phyloP scores from a whole-genome alignment of 371 early-diverging fungal genomes.

The Conidiobolus incongruus region DNA sequence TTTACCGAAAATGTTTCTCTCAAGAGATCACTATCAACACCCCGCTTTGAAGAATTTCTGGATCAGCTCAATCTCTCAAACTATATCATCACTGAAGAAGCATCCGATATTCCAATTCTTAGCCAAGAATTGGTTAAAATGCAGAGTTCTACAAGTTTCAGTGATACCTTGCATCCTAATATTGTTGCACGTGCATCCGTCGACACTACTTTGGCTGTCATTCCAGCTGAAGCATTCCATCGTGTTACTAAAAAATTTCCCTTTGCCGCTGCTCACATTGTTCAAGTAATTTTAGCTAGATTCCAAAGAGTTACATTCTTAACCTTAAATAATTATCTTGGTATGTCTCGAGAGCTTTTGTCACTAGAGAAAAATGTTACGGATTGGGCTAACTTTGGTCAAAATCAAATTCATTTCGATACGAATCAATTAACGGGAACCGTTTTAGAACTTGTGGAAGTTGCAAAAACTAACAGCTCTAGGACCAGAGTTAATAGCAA shows the following conservation, averaged over 20 bases:
- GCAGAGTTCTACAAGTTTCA: too few relatives aligned
- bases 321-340: slow-evolving; percentile 78
- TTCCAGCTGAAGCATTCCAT: slow-evolving; percentile 85
- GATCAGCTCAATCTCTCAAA: too few relatives aligned
- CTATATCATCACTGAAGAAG: too few relatives aligned
- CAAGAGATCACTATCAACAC: background rate
- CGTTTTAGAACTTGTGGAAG: too few relatives aligned
- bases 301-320: slow-evolving; percentile 87
- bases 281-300: slow-evolving; percentile 84
- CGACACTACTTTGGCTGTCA: slow-evolving; percentile 81
- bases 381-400: slow-evolving; percentile 34
- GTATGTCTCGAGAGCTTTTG: slow-evolving; percentile 68
- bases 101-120: too few relatives aligned
- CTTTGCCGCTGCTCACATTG: slow-evolving; percentile 82
- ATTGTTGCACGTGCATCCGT: slow-evolving; percentile 66
- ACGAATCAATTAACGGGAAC: slow-evolving; percentile 23
- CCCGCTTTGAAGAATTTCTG: slow-evolving; percentile 5
- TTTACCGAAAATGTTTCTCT: slow-evolving; percentile 60
- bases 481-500: too few relatives aligned
- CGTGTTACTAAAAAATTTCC: slow-evolving; percentile 76
- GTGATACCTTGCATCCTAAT: slow-evolving; percentile 32
- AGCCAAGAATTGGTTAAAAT: background rate
- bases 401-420: slow-evolving; percentile 11
- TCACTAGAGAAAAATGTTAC: slow-evolving; percentile 51
- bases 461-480: too few relatives aligned